phyloP scores from a whole-genome alignment of 495 filamentous ascomycete genomes.

The Pseudotulostoma volvatum region DNA sequence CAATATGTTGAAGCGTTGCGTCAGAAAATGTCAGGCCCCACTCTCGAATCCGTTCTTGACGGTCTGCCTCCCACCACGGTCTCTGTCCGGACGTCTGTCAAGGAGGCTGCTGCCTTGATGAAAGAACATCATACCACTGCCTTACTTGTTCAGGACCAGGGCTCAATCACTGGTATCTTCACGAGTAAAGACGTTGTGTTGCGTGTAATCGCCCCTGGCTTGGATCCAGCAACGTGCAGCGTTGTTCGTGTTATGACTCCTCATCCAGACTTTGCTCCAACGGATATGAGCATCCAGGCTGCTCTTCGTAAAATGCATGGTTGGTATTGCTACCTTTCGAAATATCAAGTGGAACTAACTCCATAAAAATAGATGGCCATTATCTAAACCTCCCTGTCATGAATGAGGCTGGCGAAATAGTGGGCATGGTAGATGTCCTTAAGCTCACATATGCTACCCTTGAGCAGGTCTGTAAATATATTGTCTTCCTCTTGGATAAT shows the following conservation, averaged over 20 bases:
- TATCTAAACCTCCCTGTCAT: constrained; percentile 97
- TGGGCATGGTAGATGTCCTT: constrained; percentile 97
- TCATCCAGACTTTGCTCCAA: constrained; percentile 93
- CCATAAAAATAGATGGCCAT: constrained; percentile 59
- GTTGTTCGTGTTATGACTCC: constrained; percentile 98
- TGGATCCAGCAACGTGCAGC: constrained; percentile 89
- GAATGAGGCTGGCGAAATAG: constrained; percentile 93
- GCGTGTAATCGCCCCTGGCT: constrained; percentile 89
- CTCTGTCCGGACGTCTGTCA: constrained; percentile 86
- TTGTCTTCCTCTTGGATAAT: constrained; percentile 2
- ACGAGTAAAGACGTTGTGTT: constrained; percentile 98
- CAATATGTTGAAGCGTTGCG: constrained; percentile 94
- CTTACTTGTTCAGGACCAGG: constrained; percentile 89
- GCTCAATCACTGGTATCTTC: constrained; percentile 95
- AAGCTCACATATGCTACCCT: constrained; percentile 96
- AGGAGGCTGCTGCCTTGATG: constrained; percentile 87
- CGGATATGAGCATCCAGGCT: constrained; percentile 98
- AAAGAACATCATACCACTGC: constrained; percentile 97
- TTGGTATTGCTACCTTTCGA: constrained; percentile 24
- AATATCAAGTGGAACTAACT: constrained; percentile 3
- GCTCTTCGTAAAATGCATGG: constrained; percentile 98
- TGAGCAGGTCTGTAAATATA: constrained; percentile 52
- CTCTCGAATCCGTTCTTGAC: constrained; percentile 83
- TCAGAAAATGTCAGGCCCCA: constrained; percentile 94
- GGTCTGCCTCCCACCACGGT: constrained; percentile 87